Evolutionary conservation across 352 stramenopile genomes (phyloP), one percentile per base, ranked within the genome.

Genomic region (Pythium vanterpoolii): DNA sequence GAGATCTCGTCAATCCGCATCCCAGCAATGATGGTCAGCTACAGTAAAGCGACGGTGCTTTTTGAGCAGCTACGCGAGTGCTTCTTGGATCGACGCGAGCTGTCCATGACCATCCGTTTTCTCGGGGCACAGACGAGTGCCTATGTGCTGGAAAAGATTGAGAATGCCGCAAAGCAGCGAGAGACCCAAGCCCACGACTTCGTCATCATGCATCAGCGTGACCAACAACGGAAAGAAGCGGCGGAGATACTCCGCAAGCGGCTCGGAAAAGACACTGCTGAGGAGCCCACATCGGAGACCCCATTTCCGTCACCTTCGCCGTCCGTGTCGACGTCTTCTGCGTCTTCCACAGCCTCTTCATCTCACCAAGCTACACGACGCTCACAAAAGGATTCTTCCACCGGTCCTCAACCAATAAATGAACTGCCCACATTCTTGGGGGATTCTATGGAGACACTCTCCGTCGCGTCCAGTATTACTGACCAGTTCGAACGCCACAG

Each of bases 11-110:
- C 47, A 5, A 72, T 87, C 47, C 62, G 48, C 3, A 86, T 91
- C 43, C 79, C 83, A 8, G 78, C 71, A 0, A 61, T 91, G 58
- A 91, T 93, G 79, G 30, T 89, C 27, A 68, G 79, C 19, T 71
- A 72, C 46, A 51, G 40, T 7, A 72, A 80, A 6, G 77, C 81
- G 0, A 66, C 60, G 10, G 33, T 66, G 4, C 63, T 90, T 23
- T 86, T 89, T 42, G 72, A 87, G 31, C 69, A 80, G 30, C 64
- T 87, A 11, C 76, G 77, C 1, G 64, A 76, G 16, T 69, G 73
- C 30, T 73, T 72, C 40, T 51, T 89, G n/a, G 73, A 86, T 31
- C 69, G 60, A 3, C 62, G 42, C 19, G 68, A 84, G 19, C 65
- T 76, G 16, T 50, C 21, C 2, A 48, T 89, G 27, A 82, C 74